Percentiles rank a stretch among this genome's conserved stretches.
phyloP scores from a whole-genome alignment of 345 rosid genomes.

The Cardiospermum halicacabum region DNA sequence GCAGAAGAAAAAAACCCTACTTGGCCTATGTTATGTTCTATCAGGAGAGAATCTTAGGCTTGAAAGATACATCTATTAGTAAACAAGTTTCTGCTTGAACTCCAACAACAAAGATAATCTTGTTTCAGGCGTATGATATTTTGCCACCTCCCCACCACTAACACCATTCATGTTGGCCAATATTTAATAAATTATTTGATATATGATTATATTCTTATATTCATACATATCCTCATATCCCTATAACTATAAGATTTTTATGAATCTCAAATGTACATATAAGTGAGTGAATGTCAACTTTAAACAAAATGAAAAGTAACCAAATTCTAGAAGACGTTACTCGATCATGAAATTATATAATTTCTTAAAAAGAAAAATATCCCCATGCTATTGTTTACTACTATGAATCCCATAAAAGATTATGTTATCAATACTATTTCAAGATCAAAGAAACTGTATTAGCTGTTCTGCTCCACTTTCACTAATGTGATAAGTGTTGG shows the following conservation, averaged over 20 bases:
- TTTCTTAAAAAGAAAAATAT: too few relatives aligned
- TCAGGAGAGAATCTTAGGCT: conserved; percentile 6
- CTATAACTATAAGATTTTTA: not conserved
- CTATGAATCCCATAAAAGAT: too few relatives aligned
- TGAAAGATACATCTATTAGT: too few relatives aligned
- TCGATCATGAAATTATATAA: too few relatives aligned
- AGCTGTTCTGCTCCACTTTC: too few relatives aligned
- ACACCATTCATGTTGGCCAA: not conserved
- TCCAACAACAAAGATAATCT: conserved; percentile 1
- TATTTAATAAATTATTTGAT: not conserved
- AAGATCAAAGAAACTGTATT: too few relatives aligned
- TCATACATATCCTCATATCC: not conserved
- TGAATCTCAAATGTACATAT: not conserved
- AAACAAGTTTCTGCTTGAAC: not conserved
- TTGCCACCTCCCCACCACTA: not conserved
- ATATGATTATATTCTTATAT: conserved; percentile 1
- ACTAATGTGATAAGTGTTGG: too few relatives aligned
- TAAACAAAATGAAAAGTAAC: too few relatives aligned
- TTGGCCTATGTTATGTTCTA: not conserved
- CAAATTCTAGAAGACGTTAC: too few relatives aligned
- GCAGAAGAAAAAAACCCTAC: not conserved
- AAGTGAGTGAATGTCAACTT: not conserved
- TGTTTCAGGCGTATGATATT: not conserved
- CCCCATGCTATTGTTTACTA: too few relatives aligned
- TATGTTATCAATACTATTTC: too few relatives aligned